These are phyloP conservation scores for Metarhizium anisopliae DNA, from an alignment of 2,329 filamentous ascomycete species.

Conservation along the genomic window DNA sequence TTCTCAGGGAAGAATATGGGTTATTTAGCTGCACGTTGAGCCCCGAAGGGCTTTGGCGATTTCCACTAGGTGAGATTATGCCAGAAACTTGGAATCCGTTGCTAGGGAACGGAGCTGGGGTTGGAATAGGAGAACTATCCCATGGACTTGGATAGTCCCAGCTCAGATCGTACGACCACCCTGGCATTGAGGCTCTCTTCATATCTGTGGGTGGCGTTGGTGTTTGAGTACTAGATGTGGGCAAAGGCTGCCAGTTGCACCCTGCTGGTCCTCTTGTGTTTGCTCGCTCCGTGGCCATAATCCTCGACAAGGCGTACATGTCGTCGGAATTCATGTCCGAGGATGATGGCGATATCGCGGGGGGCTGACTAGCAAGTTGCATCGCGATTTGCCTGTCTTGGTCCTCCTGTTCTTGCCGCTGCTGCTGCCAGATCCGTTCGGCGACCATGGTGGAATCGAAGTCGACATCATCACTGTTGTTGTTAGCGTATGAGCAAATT, in stretches of 20 bases:
- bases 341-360: neutral
- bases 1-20: neutral
- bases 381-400: constrained; percentile 20
- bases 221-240: neutral
- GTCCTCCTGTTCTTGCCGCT: constrained; percentile 20
- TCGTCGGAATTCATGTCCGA: neutral
- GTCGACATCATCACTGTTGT: constrained; percentile 24
- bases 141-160: neutral
- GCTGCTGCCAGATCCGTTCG: constrained; percentile 25
- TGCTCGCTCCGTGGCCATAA: constrained; percentile 21
- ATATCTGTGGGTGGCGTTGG: neutral
- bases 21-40: neutral
- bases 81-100: neutral
- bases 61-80: neutral
- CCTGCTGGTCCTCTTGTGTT: constrained; percentile 1
- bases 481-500: constrained; percentile 9
- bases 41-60: neutral
- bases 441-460: constrained; percentile 17
- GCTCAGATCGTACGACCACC: constrained; percentile 11
- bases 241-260: neutral
- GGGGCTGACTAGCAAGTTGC: constrained; percentile 15
- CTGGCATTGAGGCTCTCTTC: constrained; percentile 7
- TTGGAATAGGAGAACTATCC: neutral
- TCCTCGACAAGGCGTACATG: constrained; percentile 15
- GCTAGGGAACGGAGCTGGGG: neutral